Evolutionary conservation across 140 eudicot species (phyloP), one percentile per base, ranked within the genome.

Genomic region (Cichorium intybus): DNA sequence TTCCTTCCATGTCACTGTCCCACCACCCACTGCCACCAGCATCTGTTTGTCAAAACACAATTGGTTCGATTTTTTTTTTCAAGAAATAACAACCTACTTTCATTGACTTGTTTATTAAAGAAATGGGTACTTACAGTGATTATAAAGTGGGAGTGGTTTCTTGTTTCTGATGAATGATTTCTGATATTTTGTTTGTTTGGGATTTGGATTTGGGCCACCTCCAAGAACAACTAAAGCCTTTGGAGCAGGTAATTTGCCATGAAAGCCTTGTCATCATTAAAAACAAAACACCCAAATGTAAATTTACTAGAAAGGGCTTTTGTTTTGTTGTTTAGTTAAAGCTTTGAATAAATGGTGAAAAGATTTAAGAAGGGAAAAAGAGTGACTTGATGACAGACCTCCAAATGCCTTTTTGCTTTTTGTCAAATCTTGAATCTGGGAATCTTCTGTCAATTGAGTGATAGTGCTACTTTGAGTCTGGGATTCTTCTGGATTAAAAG

Each of bases 11-110:
- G 64, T 84, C 80, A 49, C 72, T 61, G 61, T 93, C 90, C 99
- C 99, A 88, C 88, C 90, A 86, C 33, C 97, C 97, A 33, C 93
- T 77, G 7, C 97, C 99, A 69, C 83, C 82, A 56, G 84, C 92
- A 86, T 93, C 96, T 92, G 89, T 83, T 55, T 29, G 45, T 24
- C 20, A 45, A 56, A 37, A 47, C 21, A 6, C 29, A 66, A 12
- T 56, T 45, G 3, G 7, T 67, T 5, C 0, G n/a, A 22, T 4
- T 24, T 4, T 4, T 35, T 16, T 64, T 54, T 34, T 1, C 11
- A 7, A 34, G 12, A 34, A 34, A 34, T 4, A 34, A 9, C 11
- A 34, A 34, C 41, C 1, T 34, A 34, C 12, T 34, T 34, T 34
- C 41, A 7, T 9, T 0, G 9, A 7, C 3, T 12, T 39, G n/a